These are phyloP conservation scores for Mucor indicus DNA, from an alignment of 371 early-diverging fungal species.

Conservation along the genomic window DNA sequence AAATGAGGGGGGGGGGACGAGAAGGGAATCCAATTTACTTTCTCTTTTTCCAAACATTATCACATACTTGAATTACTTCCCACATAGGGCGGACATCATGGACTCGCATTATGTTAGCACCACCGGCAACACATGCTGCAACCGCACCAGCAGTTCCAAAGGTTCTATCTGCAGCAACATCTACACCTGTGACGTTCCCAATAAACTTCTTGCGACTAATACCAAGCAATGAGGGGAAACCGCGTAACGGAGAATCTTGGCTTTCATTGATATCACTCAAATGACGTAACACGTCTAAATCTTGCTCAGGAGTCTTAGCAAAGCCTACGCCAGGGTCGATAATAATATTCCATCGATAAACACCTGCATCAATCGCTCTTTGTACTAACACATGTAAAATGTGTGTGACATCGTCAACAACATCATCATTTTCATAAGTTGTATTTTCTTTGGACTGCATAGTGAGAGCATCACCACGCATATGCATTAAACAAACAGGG, in stretches of 20 bases:
- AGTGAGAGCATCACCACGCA: slow-evolving; percentile 91
- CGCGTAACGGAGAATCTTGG: slow-evolving; percentile 52
- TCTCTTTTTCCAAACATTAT: slow-evolving; percentile 60
- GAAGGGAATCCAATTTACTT: too few relatives aligned
- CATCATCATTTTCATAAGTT: slow-evolving; percentile 69
- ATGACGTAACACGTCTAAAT: slow-evolving; percentile 78
- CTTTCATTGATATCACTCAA: slow-evolving; percentile 59
- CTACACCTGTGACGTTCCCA: slow-evolving; percentile 67
- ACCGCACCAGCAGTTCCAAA: slow-evolving; percentile 96
- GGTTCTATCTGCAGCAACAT: slow-evolving; percentile 71
- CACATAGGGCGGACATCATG: slow-evolving; percentile 93
- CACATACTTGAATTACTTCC: slow-evolving; percentile 85
- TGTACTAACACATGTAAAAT: slow-evolving; percentile 68
- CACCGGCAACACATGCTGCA: slow-evolving; percentile 84
- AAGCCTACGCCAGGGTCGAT: slow-evolving; percentile 97
- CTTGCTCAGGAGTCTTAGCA: slow-evolving; percentile 88
- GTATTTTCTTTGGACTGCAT: slow-evolving; percentile 74
- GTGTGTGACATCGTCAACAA: slow-evolving; percentile 68
- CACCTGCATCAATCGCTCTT: slow-evolving; percentile 73
- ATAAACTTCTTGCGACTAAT: slow-evolving; percentile 88
- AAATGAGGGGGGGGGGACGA: too few relatives aligned
- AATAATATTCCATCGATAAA: slow-evolving; percentile 94
- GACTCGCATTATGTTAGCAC: slow-evolving; percentile 84
- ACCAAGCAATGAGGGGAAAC: slow-evolving; percentile 86
- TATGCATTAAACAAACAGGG: slow-evolving; percentile 96